Evolutionary conservation across 2,329 filamentous ascomycete genomes (phyloP).

Genomic region (Neospermospora avenae): DNA sequence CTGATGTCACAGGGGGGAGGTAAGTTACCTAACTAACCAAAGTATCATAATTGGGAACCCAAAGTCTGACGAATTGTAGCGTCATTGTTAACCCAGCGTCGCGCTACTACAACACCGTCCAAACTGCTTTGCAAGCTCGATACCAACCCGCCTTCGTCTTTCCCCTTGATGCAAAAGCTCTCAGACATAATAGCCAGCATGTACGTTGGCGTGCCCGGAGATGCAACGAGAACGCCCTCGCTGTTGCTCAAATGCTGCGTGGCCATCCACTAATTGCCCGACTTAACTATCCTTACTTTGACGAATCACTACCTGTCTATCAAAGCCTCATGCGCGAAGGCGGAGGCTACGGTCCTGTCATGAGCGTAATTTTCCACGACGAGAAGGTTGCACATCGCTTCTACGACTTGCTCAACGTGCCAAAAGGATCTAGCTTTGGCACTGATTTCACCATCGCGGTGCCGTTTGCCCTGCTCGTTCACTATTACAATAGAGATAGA

Average conservation of each 20-base stretch:
- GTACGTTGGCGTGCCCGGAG: constrained; percentile 75
- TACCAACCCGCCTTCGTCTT: not conserved
- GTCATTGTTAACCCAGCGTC: not conserved
- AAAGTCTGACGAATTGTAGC: too few species aligned
- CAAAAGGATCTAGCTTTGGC: constrained; percentile 34
- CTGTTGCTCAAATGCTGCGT: constrained; percentile 67
- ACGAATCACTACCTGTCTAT: constrained; percentile 12
- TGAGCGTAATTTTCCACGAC: constrained; percentile 28
- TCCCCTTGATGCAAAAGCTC: constrained; percentile 1
- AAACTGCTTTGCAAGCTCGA: not conserved
- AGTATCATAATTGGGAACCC: not conserved
- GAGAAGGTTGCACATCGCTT: constrained; percentile 28
- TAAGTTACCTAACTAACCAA: not conserved
- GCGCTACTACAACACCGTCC: not conserved
- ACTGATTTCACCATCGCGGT: constrained; percentile 32
- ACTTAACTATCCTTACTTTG: constrained; percentile 9
- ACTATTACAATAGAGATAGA: constrained; percentile 21
- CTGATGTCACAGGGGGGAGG: constrained; percentile 93
- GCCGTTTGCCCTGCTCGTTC: constrained; percentile 29
- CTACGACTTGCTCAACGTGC: constrained; percentile 34
- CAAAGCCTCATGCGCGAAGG: constrained; percentile 21
- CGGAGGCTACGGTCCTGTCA: constrained; percentile 30
- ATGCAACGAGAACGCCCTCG: constrained; percentile 78
- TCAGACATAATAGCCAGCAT: constrained; percentile 68
- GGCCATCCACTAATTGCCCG: constrained; percentile 25